Evolutionary conservation across 2,329 filamentous ascomycete species (phyloP), one percentile per base, ranked within the genome.

Genomic region (Paramyrothecium sp.): DNA sequence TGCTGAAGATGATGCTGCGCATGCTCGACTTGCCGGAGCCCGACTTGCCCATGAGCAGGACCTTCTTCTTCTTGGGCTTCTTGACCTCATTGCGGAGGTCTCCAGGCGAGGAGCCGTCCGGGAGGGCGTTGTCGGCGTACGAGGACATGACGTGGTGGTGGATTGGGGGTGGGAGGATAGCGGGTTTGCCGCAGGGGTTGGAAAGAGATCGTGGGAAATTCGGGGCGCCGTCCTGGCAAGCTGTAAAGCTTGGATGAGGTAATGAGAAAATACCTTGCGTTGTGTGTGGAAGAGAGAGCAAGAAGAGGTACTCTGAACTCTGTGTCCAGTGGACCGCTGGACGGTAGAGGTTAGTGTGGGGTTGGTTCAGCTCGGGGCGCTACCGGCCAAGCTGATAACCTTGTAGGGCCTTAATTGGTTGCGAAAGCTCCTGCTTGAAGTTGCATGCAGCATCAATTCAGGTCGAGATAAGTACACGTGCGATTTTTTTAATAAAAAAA

Each of bases 1-100:
- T 98, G 80, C 91, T 97, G 77, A 99, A 99, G 73, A 99, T 97
- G 70, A 99, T 98, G 69, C 90, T 95, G 62, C 95, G 86, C 95
- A 99, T 99, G 56, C 92, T 97, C 47, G 93, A 97, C 77, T 99
- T 99, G 56, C 95, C 95, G 0, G 94, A 97, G 55, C 95, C 95
- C 61, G 91, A 96, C 80, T 97, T 97, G 66, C 95, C 95, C 95
- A 93, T 93, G 60, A 93, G 79, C 53, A 93, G 80, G 54, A 93
- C 90, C 82, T 93, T 93, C 79, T 91, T 91, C 82, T 93, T 93
- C 81, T 92, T 91, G 67, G 85, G 84, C 65, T 88, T 89, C 75
- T 84, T 86, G 62, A 86, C 76, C 70, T 84, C 82, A 63, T 67
- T 78, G 59, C 76, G 73, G 53, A 78, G 60, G 54, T 78, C 78